phyloP scores from a whole-genome alignment of 805 yeast genomes.

The Sugiyamaella lignohabitans region DNA sequence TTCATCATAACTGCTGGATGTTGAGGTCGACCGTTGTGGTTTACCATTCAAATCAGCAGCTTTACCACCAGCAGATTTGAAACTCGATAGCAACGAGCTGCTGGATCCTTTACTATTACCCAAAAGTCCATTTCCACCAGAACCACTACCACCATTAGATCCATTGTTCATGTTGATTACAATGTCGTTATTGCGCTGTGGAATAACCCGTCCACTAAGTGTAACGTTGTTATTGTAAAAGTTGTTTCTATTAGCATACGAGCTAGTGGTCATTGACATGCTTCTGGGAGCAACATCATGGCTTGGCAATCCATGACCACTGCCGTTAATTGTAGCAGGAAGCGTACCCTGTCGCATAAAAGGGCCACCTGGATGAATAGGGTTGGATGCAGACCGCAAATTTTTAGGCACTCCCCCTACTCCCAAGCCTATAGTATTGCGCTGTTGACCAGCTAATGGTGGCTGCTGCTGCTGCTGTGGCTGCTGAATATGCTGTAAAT shows the following conservation, averaged over 20 bases:
- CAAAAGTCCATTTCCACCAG: no score
- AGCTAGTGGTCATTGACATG: conserved; percentile 15
- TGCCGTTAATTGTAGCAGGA: not conserved
- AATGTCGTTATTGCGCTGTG: conserved; percentile 17
- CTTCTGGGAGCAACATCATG: conserved; percentile 9
- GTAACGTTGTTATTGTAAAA: conserved; percentile 14
- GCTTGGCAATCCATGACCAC: not conserved
- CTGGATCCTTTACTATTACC: conserved; percentile 4
- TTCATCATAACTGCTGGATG: conserved; percentile 12
- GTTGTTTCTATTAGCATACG: conserved; percentile 1
- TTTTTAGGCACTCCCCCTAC: not conserved
- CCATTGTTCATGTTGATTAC: not conserved
- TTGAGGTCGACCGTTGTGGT: conserved; percentile 16
- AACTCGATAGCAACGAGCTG: conserved; percentile 7
- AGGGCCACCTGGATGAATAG: conserved; percentile 1
- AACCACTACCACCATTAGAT: not conserved
- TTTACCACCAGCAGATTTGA: conserved; percentile 3
- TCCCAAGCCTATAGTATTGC: not conserved
- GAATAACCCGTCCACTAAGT: conserved; percentile 23
- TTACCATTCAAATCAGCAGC: conserved; percentile 6
- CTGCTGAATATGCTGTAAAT: not conserved
- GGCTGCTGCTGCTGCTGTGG: not conserved
- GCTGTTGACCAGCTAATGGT: not conserved
- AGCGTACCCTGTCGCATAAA: not conserved
- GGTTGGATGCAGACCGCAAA: conserved; percentile 3